A percentile compares a stretch with the other conserved stretches of the same genome.
phyloP scores from a whole-genome alignment of 2,329 filamentous ascomycete genomes.

The Aspergillus intermedius region DNA sequence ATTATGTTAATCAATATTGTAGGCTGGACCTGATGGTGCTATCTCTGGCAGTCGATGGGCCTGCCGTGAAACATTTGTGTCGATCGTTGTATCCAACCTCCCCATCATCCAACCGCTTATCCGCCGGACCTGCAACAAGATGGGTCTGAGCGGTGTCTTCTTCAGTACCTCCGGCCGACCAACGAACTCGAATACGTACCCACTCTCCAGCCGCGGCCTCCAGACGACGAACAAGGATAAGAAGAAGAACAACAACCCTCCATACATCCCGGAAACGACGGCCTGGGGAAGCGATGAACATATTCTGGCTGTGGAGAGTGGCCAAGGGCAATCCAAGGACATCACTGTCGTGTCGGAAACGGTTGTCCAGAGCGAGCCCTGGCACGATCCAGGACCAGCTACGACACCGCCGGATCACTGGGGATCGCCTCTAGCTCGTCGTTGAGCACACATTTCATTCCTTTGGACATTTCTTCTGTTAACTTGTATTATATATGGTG shows the following conservation, averaged over 20 bases:
- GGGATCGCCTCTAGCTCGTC: neutral
- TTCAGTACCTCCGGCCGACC: slow-evolving; percentile 18
- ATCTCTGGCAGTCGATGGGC: slow-evolving; percentile 35
- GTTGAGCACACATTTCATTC: neutral
- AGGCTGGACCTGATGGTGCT: slow-evolving; percentile 29
- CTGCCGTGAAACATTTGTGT: slow-evolving; percentile 38
- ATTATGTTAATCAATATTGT: neutral
- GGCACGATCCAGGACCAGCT: slow-evolving; percentile 1
- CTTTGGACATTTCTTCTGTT: no score
- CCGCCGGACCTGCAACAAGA: slow-evolving; percentile 16
- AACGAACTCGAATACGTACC: slow-evolving; percentile 13
- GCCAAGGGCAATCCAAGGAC: slow-evolving; percentile 7
- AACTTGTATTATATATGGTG: no score
- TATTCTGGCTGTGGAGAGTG: slow-evolving; percentile 8
- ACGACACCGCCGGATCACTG: slow-evolving; percentile 10
- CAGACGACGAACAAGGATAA: slow-evolving; percentile 8
- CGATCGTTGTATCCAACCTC: slow-evolving; percentile 35
- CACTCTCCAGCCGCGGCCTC: slow-evolving; percentile 13
- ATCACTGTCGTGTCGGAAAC: slow-evolving; percentile 23
- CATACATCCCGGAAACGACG: slow-evolving; percentile 6
- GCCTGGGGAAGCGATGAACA: slow-evolving; percentile 27
- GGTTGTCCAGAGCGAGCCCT: slow-evolving; percentile 18
- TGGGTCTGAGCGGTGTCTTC: slow-evolving; percentile 19
- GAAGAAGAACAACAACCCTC: neutral
- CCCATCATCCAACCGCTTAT: slow-evolving; percentile 34